Conservation (phyloP, 306 rosid species). For the Pterocarpus macrocarpus region DNA sequence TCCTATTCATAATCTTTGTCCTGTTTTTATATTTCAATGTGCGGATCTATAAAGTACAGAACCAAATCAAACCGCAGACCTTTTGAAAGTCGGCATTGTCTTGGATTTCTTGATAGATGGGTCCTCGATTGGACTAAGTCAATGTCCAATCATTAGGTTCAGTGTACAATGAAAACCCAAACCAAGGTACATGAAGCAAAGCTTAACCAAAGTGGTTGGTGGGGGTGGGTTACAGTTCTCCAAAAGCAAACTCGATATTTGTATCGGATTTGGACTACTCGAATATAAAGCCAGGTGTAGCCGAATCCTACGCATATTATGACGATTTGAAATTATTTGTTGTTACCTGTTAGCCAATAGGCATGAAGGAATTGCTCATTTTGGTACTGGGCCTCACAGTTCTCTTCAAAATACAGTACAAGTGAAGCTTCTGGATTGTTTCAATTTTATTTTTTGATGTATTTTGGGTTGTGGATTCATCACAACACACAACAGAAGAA, state of each 20-base stretch:
- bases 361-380: background rate
- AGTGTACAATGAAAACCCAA: background rate
- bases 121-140: background rate
- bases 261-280: background rate
- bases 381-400: background rate
- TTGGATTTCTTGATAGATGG: background rate
- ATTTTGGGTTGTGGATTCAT: too few relatives aligned
- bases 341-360: background rate
- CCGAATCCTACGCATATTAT: background rate
- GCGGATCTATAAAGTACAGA: background rate
- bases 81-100: background rate
- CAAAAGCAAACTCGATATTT: too few relatives aligned
- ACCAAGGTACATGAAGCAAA: background rate
- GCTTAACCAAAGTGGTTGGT: background rate
- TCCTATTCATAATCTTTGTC: conserved; percentile 25
- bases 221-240: background rate
- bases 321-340: background rate
- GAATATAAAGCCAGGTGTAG: background rate
- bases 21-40: background rate
- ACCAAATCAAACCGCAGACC: background rate
- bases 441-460: too few relatives aligned
- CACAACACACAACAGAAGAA: too few relatives aligned
- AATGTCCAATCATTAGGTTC: background rate
- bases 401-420: too few relatives aligned
- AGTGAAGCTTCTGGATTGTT: too few relatives aligned